phyloP scores from a whole-genome alignment of 129 eudicot species.

The Flaveria trinervia region DNA sequence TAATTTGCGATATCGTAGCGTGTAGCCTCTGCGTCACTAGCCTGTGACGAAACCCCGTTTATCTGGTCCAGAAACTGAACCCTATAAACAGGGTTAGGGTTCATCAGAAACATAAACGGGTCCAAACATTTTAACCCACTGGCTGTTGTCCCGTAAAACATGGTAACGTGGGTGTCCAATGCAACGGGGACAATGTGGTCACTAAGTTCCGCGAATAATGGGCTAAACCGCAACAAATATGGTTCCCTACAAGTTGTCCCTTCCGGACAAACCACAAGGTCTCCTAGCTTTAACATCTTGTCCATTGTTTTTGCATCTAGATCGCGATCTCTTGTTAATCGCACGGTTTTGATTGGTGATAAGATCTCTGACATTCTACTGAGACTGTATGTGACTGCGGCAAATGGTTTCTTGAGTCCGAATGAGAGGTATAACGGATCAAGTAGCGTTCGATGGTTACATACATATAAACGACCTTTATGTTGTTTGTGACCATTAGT shows the following conservation, averaged over 20 bases:
- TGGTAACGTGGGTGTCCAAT: conserved; percentile 47
- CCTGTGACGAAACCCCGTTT: conserved; percentile 28
- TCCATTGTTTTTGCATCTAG: conserved; percentile 55
- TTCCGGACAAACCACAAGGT: conserved; percentile 75
- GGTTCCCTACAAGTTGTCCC: conserved; percentile 92
- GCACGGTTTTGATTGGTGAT: conserved; percentile 65
- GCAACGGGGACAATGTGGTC: conserved; percentile 71
- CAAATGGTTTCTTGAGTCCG: conserved; percentile 43
- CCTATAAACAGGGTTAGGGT: conserved; percentile 56
- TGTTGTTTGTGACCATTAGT: conserved; percentile 21
- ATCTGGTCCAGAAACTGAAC: conserved; percentile 43
- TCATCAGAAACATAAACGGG: conserved; percentile 68
- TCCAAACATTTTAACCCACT: conserved; percentile 67
- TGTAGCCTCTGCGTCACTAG: conserved; percentile 24
- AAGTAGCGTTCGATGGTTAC: conserved; percentile 67
- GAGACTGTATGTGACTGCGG: conserved; percentile 67
- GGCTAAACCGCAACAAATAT: conserved; percentile 63
- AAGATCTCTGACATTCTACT: conserved; percentile 60
- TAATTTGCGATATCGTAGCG: conserved; percentile 55
- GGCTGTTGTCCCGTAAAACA: conserved; percentile 83
- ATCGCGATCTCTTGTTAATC: conserved; percentile 53
- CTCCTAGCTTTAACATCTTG: conserved; percentile 52
- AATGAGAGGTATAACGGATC: conserved; percentile 60
- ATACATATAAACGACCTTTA: conserved; percentile 57
- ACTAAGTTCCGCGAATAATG: conserved; percentile 65